These are phyloP conservation scores for Metarhizium sp. DNA, from an alignment of 2,329 filamentous ascomycete species.

Conservation along the genomic window DNA sequence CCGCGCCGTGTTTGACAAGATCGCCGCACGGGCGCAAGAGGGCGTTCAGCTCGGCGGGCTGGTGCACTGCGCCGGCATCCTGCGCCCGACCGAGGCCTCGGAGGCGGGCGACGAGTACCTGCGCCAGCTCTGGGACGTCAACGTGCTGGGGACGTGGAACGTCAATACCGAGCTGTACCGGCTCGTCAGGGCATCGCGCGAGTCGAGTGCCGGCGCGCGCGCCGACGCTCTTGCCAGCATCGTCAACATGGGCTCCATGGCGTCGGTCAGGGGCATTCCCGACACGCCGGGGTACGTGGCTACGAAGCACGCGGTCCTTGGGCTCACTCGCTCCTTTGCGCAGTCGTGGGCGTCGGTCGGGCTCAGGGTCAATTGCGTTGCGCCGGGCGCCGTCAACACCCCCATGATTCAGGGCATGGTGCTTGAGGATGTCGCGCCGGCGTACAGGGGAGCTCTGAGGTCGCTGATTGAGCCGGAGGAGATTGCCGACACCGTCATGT, in stretches of 20 bases:
- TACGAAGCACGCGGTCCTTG: constrained; percentile 3
- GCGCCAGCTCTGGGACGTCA: constrained; percentile 1
- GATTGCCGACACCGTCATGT: constrained; percentile 2
- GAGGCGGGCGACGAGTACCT: background rate
- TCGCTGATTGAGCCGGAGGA: background rate
- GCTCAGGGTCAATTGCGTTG: constrained; percentile 44
- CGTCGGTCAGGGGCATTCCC: background rate
- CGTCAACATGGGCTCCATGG: constrained; percentile 4
- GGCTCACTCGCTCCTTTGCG: constrained; percentile 1
- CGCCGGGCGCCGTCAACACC: constrained; percentile 50
- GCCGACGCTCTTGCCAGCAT: background rate
- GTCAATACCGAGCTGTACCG: constrained; percentile 2
- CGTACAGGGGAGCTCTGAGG: background rate
- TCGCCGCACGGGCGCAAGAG: background rate
- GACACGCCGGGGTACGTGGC: background rate
- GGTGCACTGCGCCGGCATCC: constrained; percentile 1
- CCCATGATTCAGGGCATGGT: constrained; percentile 22
- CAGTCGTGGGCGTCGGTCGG: constrained; percentile 11
- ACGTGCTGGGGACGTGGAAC: constrained; percentile 3
- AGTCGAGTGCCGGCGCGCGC: background rate
- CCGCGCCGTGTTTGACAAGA: background rate
- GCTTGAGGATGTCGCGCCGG: background rate
- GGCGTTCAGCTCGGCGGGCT: background rate
- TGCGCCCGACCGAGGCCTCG: background rate
- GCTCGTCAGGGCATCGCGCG: background rate